Conservation (phyloP, 208 protist species). For the Leishmania guyanensis region DNA sequence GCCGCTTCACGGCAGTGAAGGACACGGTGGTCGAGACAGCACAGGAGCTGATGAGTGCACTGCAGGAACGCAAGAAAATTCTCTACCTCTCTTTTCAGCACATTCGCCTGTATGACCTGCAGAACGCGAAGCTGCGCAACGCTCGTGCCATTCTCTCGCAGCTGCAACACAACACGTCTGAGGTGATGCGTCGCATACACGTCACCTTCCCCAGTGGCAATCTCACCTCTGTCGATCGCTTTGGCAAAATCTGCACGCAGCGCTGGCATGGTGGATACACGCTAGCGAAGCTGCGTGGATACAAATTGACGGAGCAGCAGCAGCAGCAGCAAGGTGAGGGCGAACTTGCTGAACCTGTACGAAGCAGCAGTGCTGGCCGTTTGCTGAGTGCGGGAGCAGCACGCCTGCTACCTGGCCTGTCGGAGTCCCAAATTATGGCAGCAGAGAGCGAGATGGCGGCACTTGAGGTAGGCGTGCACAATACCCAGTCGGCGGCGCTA, state of each 20-base stretch:
- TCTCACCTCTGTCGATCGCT: slow-evolving; percentile 84
- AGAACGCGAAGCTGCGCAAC: slow-evolving; percentile 82
- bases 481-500: neutral
- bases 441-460: slow-evolving; percentile 58
- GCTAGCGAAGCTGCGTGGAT: slow-evolving; percentile 65
- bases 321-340: slow-evolving; percentile 8
- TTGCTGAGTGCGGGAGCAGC: neutral
- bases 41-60: slow-evolving; percentile 83
- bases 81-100: slow-evolving; percentile 93
- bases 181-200: slow-evolving; percentile 64
- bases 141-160: slow-evolving; percentile 74
- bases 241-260: slow-evolving; percentile 84
- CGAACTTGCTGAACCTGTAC: neutral
- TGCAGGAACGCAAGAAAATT: slow-evolving; percentile 91
- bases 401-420: slow-evolving; percentile 24
- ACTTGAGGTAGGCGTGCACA: slow-evolving; percentile 1
- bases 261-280: slow-evolving; percentile 87
- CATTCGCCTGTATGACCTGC: slow-evolving; percentile 90
- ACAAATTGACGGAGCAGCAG: slow-evolving; percentile 32
- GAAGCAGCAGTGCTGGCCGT: neutral
- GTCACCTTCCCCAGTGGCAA: slow-evolving; percentile 80
- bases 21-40: slow-evolving; percentile 85
- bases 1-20: slow-evolving; percentile 85
- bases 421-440: slow-evolving; percentile 54
- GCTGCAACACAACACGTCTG: slow-evolving; percentile 60